Evolutionary conservation across 768 basidiomycete species (phyloP), one percentile per base, ranked within the genome.

Genomic region (Boletus eberwhitei): DNA sequence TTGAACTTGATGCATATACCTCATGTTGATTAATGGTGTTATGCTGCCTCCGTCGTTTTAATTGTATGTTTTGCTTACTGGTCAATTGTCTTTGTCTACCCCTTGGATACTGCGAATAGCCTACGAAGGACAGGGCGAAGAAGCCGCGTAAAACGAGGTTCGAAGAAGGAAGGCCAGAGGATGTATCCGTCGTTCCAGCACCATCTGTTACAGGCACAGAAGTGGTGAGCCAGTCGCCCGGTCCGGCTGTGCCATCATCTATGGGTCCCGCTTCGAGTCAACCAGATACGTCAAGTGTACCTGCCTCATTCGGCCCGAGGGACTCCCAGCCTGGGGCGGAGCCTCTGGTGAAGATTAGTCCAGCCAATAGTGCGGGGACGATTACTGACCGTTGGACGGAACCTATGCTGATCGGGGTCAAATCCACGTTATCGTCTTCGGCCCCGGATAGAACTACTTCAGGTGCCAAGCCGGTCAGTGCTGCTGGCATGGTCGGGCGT

Each of bases 111-210:
- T 42, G 34, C 39, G 43, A 52, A 66, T 68, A 92, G 90, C 87
- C 85, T 47, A 90, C 90, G 21, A 88, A 83, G 74, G 83, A 81
- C 52, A 79, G 87, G 66, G 85, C 83, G 44, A 84, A 79, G 72
- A 86, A 85, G 68, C 86, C 86, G 41, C 78, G 77, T 64, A 88
- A 81, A 68, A 69, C 64, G 8, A 59, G 52, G 50, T 61, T 62
- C 49, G 64, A 65, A 52, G 61, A 65, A 49, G 48, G 34, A 16
- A 41, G 31, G 16, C 39, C 32, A 12, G 54, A 46, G 5, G 55
- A 53, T 19, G 29, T 2, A 24, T 34, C 37, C 32, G 37, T 13
- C 37, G 21, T 42, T 17, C n/a, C 21, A 34, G 37, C 17, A 22
- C 22, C 29, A 5, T 46, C 50, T 2, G 43, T 26, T 7, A 41